Evolutionary conservation across 2,329 filamentous ascomycete species (phyloP).

Genomic region (Coniochaeta sp.): DNA sequence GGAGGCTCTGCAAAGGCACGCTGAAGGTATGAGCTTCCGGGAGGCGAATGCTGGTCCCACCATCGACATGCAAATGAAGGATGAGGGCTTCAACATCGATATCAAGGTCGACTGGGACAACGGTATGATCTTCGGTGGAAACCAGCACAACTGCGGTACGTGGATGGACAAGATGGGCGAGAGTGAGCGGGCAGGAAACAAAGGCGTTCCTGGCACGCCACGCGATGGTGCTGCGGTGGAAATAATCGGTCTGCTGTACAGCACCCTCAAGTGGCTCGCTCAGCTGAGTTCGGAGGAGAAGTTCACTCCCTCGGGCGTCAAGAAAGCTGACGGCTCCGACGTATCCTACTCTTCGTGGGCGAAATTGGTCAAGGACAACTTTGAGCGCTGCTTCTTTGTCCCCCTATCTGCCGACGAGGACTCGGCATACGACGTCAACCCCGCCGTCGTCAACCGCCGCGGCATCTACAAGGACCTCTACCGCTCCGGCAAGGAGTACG

Average conservation of each 20-base stretch:
- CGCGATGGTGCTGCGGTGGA: slow-evolving; percentile 93
- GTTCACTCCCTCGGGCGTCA: slow-evolving; percentile 69
- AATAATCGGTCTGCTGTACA: slow-evolving; percentile 90
- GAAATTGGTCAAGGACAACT: slow-evolving; percentile 69
- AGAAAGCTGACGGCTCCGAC: slow-evolving; percentile 47
- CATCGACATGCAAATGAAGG: slow-evolving; percentile 88
- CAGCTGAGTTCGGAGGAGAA: slow-evolving; percentile 58
- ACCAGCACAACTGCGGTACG: slow-evolving; percentile 89
- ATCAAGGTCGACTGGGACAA: slow-evolving; percentile 87
- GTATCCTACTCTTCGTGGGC: slow-evolving; percentile 79
- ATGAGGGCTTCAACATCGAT: slow-evolving; percentile 86
- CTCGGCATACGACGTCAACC: slow-evolving; percentile 69
- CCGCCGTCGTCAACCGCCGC: slow-evolving; percentile 73
- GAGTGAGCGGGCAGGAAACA: slow-evolving; percentile 80
- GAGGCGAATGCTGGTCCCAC: slow-evolving; percentile 88
- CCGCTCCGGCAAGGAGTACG: slow-evolving; percentile 87
- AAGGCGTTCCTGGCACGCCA: slow-evolving; percentile 92
- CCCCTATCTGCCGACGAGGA: slow-evolving; percentile 66
- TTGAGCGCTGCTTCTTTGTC: slow-evolving; percentile 88
- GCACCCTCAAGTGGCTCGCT: slow-evolving; percentile 74
- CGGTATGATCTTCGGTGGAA: slow-evolving; percentile 90
- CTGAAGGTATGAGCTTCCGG: slow-evolving; percentile 80
- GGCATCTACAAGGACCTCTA: slow-evolving; percentile 99
- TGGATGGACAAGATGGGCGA: slow-evolving; percentile 99
- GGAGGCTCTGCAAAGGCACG: slow-evolving; percentile 87